phyloP scores from a whole-genome alignment of 805 yeast genomes.

The Candida morakotiae region DNA sequence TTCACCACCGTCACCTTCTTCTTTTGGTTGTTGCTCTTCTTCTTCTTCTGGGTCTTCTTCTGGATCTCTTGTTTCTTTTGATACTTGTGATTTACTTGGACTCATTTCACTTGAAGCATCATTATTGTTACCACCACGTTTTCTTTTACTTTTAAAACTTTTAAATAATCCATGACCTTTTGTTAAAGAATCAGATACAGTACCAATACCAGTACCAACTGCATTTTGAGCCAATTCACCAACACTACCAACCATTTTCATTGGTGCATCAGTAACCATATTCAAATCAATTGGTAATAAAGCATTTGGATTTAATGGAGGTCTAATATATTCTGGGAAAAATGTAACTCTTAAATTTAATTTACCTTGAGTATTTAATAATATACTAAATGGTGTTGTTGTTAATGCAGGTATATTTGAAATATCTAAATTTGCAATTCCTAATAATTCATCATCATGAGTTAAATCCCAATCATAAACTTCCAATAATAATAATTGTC shows the following conservation, averaged over 20 bases:
- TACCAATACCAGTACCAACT: slow-evolving; percentile 7
- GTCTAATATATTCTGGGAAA: slow-evolving; percentile 63
- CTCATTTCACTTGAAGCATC: slow-evolving; percentile 1
- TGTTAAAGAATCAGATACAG: slow-evolving; percentile 2
- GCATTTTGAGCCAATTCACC: slow-evolving; percentile 27
- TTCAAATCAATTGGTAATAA: slow-evolving; percentile 35
- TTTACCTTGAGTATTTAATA: slow-evolving; percentile 62
- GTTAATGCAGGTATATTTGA: slow-evolving; percentile 44
- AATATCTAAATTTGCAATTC: slow-evolving; percentile 48
- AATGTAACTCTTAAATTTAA: slow-evolving; percentile 53
- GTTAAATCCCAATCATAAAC: slow-evolving; percentile 79
- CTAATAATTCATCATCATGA: slow-evolving; percentile 62
- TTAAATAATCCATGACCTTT: slow-evolving; percentile 7
- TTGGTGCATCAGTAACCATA: slow-evolving; percentile 42
- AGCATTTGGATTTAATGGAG: slow-evolving; percentile 39
- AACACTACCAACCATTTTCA: slow-evolving; percentile 41
- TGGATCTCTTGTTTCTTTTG: not conserved
- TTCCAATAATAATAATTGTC: slow-evolving; percentile 44
- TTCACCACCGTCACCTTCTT: not conserved
- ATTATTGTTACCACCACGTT: not conserved
- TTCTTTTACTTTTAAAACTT: slow-evolving; percentile 4
- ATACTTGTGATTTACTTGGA: not conserved
- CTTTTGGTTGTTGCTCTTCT: not conserved
- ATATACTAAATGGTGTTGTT: slow-evolving; percentile 42
- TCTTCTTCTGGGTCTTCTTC: not conserved